Evolutionary conservation across 129 eudicot species (phyloP).

Genomic region (Ambrosia trifida): DNA sequence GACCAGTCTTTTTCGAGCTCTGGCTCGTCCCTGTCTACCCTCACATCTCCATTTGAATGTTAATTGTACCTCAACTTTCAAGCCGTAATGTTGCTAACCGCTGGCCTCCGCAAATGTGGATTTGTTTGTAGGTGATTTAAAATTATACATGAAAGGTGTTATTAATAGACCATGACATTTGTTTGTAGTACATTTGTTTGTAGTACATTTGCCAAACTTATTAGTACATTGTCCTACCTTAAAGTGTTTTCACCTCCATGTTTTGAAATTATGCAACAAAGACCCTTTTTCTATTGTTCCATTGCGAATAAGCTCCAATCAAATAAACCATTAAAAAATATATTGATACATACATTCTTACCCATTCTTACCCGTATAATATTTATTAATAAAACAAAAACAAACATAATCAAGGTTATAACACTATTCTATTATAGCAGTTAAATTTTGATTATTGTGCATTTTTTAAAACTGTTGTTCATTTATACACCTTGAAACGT

Average conservation of each 20-base stretch:
- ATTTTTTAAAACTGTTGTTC: too few relatives aligned
- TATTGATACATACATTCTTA: background rate
- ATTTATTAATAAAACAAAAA: too few relatives aligned
- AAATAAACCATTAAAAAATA: background rate
- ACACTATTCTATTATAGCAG: too few relatives aligned
- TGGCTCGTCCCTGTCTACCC: slow-evolving; percentile 67
- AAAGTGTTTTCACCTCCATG: slow-evolving; percentile 16
- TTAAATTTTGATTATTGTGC: too few relatives aligned
- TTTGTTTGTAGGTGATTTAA: background rate
- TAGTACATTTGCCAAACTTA: slow-evolving; percentile 25
- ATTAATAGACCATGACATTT: slow-evolving; percentile 24
- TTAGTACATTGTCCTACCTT: slow-evolving; percentile 22
- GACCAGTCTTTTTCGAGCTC: slow-evolving; percentile 52
- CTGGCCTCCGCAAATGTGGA: background rate
- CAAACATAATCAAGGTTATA: too few relatives aligned
- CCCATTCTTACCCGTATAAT: too few relatives aligned
- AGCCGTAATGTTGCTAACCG: background rate
- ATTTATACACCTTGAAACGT: too few relatives aligned
- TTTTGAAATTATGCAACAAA: slow-evolving; percentile 20
- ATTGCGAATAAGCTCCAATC: background rate
- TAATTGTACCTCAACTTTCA: slow-evolving; percentile 13
- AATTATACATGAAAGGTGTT: slow-evolving; percentile 4
- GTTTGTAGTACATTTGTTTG: slow-evolving; percentile 28
- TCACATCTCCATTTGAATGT: slow-evolving; percentile 18
- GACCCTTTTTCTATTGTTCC: background rate